These are phyloP conservation scores for Fusarium setosum DNA, from an alignment of 2,329 filamentous ascomycete species.

Conservation along the genomic window DNA sequence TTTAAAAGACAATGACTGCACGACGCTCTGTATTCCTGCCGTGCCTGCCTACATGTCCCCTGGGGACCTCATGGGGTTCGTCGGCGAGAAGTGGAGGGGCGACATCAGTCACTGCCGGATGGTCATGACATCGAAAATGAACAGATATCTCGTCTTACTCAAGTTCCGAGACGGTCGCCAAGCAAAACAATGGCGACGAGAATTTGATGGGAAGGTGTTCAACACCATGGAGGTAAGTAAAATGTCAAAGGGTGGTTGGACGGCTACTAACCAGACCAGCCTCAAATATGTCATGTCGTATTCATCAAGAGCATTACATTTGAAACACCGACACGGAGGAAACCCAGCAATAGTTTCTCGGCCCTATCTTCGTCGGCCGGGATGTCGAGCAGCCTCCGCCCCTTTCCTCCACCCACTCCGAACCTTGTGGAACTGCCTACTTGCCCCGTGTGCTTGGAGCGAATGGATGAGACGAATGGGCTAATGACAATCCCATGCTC, in stretches of 20 bases:
- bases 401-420: slow-evolving; percentile 77
- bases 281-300: slow-evolving; percentile 93
- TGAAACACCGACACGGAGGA: slow-evolving; percentile 67
- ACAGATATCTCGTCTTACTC: slow-evolving; percentile 94
- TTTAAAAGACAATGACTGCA: slow-evolving; percentile 72
- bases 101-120: slow-evolving; percentile 94
- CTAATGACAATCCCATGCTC: slow-evolving; percentile 96
- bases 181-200: slow-evolving; percentile 82
- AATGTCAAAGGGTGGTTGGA: not conserved
- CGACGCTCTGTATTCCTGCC: slow-evolving; percentile 90
- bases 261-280: slow-evolving; percentile 55
- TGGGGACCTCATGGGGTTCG: slow-evolving; percentile 89
- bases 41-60: slow-evolving; percentile 95
- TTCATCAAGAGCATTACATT: slow-evolving; percentile 95
- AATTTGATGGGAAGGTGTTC: slow-evolving; percentile 94
- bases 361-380: slow-evolving; percentile 60
- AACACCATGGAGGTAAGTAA: slow-evolving; percentile 83
- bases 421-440: slow-evolving; percentile 92
- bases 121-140: slow-evolving; percentile 88
- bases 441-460: slow-evolving; percentile 94
- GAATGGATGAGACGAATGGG: slow-evolving; percentile 98
- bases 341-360: slow-evolving; percentile 67
- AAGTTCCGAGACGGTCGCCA: slow-evolving; percentile 84
- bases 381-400: slow-evolving; percentile 62
- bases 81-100: slow-evolving; percentile 87